Evolutionary conservation across 179 eudicot genomes (phyloP), one percentile per base, ranked within the genome.

Genomic region (Silene coronaria): DNA sequence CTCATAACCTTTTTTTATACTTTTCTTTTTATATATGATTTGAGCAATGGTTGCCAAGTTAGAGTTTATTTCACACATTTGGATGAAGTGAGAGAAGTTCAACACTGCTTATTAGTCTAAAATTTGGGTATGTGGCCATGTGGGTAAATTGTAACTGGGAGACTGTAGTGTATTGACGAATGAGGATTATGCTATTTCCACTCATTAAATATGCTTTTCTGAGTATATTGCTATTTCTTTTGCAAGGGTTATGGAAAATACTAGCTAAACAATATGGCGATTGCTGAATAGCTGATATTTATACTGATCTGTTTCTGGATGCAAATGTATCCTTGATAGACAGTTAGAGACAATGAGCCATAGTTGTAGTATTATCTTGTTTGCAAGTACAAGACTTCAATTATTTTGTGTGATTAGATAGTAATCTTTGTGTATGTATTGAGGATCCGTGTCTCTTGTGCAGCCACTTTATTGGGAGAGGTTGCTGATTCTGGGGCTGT

Each of bases 401-500:
- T 24, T 71, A 24, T 71, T 71, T 67, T 17, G 42, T 71, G 61
- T 51, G 73, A 51, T 70, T 70, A 46, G 59, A 46, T 46, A 46
- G 60, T 70, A 70, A 48, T 70, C 16, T 69, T 10, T 26, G 23
- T 48, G n/a, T 17, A 17, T 71, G 59, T 74, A 16, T 16, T 82
- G 74, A 69, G 5, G 19, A 8, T 59, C 68, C 63, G 1, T 57
- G 55, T 72, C 71, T 62, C 79, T 66, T 75, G 16, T 82, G 72
- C 84, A 94, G 98, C 82, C 76, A 83, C 81, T 72, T 79, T 90
- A 73, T 70, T 94, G 84, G 86, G 86, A 53, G 97, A 90, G 75
- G 80, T 94, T 75, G 94, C 96, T 80, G 81, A 84, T 68, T 85
- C 90, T 79, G 98, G 91, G 73, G 82, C 85, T 72, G 91, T 94